phyloP scores from a whole-genome alignment of 495 filamentous ascomycete species.

The Hyphodiscus hymeniophilus region DNA sequence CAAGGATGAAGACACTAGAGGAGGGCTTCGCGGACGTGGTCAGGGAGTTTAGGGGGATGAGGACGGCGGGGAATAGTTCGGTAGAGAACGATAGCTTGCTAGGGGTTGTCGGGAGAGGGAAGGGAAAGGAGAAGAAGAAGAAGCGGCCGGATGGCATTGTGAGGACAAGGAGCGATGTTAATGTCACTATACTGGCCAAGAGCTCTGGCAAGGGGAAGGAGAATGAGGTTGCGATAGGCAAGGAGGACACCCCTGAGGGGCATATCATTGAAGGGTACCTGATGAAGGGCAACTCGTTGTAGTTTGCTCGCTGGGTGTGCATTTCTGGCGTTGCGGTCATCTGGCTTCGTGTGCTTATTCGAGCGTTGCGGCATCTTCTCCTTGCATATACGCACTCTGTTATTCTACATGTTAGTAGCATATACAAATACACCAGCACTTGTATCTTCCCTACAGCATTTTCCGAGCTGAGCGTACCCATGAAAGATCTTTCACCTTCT shows the following conservation, averaged over 20 bases:
- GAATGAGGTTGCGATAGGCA: not conserved
- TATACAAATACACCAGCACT: no score
- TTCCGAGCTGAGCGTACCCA: no score
- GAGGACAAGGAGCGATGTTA: constrained; percentile 1
- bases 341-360: no score
- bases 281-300: constrained; percentile 10
- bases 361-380: no score
- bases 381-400: no score
- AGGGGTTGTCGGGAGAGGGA: constrained; percentile 22
- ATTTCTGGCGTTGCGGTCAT: no score
- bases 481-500: no score
- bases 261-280: not conserved
- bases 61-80: constrained; percentile 23
- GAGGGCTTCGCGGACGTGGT: constrained; percentile 77
- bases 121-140: constrained; percentile 15
- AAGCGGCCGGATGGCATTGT: not conserved
- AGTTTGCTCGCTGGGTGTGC: not conserved
- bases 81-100: constrained; percentile 20
- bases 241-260: constrained; percentile 1
- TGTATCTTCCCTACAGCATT: no score
- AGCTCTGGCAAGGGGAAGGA: not conserved
- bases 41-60: constrained; percentile 68
- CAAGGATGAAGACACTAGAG: constrained; percentile 84
- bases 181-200: not conserved
- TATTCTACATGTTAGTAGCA: no score